Evolutionary conservation across 2,329 filamentous ascomycete species (phyloP).

Genomic region (Amylocarpus encephaloides): DNA sequence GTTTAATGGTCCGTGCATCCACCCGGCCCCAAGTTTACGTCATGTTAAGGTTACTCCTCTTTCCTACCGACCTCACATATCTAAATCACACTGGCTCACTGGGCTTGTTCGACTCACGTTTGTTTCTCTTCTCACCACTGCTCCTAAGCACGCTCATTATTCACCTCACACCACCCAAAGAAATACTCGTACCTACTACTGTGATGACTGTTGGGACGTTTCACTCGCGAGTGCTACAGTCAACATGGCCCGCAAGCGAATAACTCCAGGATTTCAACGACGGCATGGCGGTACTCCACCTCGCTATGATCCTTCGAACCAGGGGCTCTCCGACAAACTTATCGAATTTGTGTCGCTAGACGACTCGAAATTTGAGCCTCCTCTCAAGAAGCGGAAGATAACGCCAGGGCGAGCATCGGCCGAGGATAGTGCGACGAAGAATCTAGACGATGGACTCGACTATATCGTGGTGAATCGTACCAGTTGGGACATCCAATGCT

Average conservation of each 20-base stretch:
- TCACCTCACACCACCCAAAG: no score
- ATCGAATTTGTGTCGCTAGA: slow-evolving; percentile 16
- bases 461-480: slow-evolving; percentile 25
- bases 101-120: no score
- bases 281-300: background rate
- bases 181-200: no score
- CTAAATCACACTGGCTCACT: no score
- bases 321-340: slow-evolving; percentile 17
- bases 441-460: slow-evolving; percentile 11
- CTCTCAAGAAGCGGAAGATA: slow-evolving; percentile 22
- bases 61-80: no score
- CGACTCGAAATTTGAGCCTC: slow-evolving; percentile 12
- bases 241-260: background rate
- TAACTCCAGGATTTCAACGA: background rate
- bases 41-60: no score
- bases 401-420: background rate
- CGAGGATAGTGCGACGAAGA: background rate
- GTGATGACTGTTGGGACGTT: no score
- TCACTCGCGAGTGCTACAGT: no score
- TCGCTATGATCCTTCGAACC: background rate
- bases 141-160: no score
- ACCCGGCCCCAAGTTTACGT: no score
- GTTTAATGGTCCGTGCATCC: no score
- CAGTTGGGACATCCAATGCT: slow-evolving; percentile 21
- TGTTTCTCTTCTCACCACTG: no score